phyloP scores from a whole-genome alignment of 208 protist species.

The Novymonas esmeraldas region DNA sequence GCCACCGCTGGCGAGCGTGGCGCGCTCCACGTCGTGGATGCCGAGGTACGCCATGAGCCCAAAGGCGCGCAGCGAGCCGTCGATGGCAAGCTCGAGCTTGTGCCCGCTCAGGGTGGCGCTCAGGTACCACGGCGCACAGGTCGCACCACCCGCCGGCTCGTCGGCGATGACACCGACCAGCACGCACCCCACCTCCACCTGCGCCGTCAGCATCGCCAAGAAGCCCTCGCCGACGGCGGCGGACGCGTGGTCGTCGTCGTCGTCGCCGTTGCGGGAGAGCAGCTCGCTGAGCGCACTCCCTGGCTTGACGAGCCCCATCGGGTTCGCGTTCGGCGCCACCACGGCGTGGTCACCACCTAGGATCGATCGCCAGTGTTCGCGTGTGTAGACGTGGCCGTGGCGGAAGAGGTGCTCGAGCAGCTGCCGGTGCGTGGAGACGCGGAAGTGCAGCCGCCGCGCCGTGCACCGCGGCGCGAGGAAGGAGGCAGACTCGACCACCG shows the following conservation, averaged over 20 bases:
- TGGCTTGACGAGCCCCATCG: slow-evolving; percentile 39
- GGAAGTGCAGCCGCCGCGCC: slow-evolving; percentile 63
- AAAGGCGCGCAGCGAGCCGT: slow-evolving; percentile 78
- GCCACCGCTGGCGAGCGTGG: neutral
- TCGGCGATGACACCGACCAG: slow-evolving; percentile 52
- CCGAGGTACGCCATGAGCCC: slow-evolving; percentile 76
- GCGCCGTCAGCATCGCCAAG: slow-evolving; percentile 33
- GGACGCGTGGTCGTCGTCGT: slow-evolving; percentile 10
- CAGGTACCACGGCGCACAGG: slow-evolving; percentile 58
- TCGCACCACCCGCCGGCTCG: slow-evolving; percentile 22
- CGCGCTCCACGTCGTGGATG: slow-evolving; percentile 31
- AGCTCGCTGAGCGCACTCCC: slow-evolving; percentile 35
- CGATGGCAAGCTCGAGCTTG: slow-evolving; percentile 88
- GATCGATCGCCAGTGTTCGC: slow-evolving; percentile 71
- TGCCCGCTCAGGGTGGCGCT: slow-evolving; percentile 79
- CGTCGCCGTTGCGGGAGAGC: slow-evolving; percentile 24
- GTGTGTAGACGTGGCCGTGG: slow-evolving; percentile 71
- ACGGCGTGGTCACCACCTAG: slow-evolving; percentile 40
- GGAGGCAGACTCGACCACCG: slow-evolving; percentile 78
- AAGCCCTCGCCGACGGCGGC: slow-evolving; percentile 22
- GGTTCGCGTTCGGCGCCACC: slow-evolving; percentile 18
- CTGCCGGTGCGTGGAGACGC: slow-evolving; percentile 34
- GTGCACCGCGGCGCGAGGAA: slow-evolving; percentile 62
- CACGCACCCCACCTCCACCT: slow-evolving; percentile 68
- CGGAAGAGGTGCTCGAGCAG: slow-evolving; percentile 65